These are phyloP conservation scores for Leishmania mexicana DNA, from an alignment of 208 protist species.

Conservation along the genomic window DNA sequence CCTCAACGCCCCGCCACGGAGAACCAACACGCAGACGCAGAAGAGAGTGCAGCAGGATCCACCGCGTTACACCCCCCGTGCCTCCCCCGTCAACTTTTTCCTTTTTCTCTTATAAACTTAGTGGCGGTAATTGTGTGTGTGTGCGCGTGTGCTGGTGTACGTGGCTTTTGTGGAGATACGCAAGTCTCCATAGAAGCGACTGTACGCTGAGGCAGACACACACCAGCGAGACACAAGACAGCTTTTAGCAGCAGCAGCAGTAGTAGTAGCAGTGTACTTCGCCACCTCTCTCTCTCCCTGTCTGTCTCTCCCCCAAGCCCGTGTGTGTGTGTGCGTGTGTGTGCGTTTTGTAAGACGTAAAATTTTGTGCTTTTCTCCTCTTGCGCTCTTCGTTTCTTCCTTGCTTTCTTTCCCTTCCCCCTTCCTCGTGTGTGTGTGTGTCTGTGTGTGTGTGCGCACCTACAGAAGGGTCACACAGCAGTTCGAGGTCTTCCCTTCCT, in stretches of 20 bases:
- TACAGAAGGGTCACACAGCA: background rate
- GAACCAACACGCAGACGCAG: background rate
- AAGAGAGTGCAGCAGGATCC: background rate
- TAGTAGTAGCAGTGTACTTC: constrained; percentile 2
- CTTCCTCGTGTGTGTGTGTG: background rate
- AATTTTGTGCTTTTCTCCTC: constrained; percentile 9
- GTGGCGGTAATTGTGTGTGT: background rate
- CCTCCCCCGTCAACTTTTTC: background rate
- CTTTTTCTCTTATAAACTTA: background rate
- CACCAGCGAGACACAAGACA: background rate
- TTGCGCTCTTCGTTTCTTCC: constrained; percentile 2
- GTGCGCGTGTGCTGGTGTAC: background rate
- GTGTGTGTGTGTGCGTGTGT: background rate
- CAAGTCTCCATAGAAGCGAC: constrained; percentile 6
- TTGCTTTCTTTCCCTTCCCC: background rate
- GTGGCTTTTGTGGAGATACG: constrained; percentile 1
- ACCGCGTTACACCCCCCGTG: background rate
- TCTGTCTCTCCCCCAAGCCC: background rate
- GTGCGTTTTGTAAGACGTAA: background rate
- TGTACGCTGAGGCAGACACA: constrained; percentile 9
- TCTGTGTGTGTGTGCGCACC: background rate
- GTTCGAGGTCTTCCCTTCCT: background rate
- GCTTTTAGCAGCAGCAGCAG: background rate
- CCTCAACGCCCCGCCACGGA: background rate
- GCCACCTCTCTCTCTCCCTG: constrained; percentile 1